These are phyloP conservation scores for Fusarium sp. DNA, from an alignment of 2,329 filamentous ascomycete genomes.

Conservation along the genomic window DNA sequence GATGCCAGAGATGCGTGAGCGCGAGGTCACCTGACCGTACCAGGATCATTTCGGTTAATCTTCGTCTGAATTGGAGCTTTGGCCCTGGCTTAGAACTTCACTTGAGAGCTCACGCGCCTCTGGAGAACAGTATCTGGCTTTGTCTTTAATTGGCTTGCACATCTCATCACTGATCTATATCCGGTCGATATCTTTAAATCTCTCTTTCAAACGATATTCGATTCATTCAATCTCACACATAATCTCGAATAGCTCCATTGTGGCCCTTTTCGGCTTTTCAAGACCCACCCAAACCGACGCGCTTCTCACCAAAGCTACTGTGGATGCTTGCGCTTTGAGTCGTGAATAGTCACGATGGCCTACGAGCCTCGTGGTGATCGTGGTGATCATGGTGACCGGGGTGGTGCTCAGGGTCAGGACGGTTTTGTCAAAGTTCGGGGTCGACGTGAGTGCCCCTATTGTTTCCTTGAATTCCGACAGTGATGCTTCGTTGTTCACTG, in stretches of 20 bases:
- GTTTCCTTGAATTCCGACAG: constrained; percentile 3
- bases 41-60: constrained; percentile 27
- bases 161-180: not conserved
- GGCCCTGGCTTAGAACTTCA: constrained; percentile 30
- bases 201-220: not conserved
- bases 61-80: constrained; percentile 30
- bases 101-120: constrained; percentile 29
- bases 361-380: constrained; percentile 66
- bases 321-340: constrained; percentile 41
- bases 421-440: constrained; percentile 63
- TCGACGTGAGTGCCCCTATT: constrained; percentile 58
- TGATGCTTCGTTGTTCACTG: not conserved
- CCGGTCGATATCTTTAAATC: not conserved
- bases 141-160: constrained; percentile 15
- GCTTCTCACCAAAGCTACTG: constrained; percentile 25
- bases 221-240: not conserved
- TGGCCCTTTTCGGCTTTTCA: constrained; percentile 8
- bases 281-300: constrained; percentile 36
- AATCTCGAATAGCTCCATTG: not conserved
- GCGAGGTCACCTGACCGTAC: constrained; percentile 22
- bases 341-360: constrained; percentile 56
- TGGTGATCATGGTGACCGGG: constrained; percentile 58
- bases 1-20: not conserved
- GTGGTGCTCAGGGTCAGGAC: constrained; percentile 55
- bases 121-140: constrained; percentile 19